Percentiles rank a stretch among this genome's conserved stretches.
Conservation (phyloP, 352 stramenopile species). For the Pythium diclinum region DNA sequence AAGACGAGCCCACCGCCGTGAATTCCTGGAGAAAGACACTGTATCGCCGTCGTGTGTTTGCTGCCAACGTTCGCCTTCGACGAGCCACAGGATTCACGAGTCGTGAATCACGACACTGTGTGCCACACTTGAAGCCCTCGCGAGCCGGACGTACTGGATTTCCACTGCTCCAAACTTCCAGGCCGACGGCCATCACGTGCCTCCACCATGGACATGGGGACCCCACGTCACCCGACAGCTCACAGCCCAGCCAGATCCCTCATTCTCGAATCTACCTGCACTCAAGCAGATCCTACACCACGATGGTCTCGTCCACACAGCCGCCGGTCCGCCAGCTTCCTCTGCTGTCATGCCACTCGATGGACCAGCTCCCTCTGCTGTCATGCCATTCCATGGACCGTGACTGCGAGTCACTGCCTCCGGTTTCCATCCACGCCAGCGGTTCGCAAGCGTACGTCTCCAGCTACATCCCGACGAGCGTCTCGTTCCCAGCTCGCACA, state of each 20-base stretch:
- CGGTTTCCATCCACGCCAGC: constrained; percentile 64
- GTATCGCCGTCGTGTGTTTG: too few relatives aligned
- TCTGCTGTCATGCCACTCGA: constrained; percentile 31
- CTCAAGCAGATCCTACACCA: neutral
- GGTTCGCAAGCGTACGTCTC: constrained; percentile 75
- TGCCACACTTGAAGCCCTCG: too few relatives aligned
- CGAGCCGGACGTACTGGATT: too few relatives aligned
- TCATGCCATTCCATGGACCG: constrained; percentile 50
- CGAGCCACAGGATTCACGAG: too few relatives aligned
- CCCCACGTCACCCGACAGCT: neutral
- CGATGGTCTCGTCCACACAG: neutral
- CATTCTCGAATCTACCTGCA: neutral
- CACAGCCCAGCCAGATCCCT: neutral
- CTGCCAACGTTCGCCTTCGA: too few relatives aligned
- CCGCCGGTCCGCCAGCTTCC: constrained; percentile 1
- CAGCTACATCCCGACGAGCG: constrained; percentile 68
- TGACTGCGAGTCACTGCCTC: constrained; percentile 53
- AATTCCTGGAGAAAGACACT: too few relatives aligned
- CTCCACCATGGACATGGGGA: neutral
- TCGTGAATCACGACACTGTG: too few relatives aligned
- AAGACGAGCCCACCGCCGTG: too few relatives aligned
- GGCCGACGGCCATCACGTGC: neutral
- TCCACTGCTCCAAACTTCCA: too few relatives aligned
- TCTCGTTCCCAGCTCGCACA: constrained; percentile 49
- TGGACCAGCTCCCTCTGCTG: constrained; percentile 31